Evolutionary conservation across 495 filamentous ascomycete species (phyloP), one percentile per base, ranked within the genome.

Genomic region (Penicillium canescens): DNA sequence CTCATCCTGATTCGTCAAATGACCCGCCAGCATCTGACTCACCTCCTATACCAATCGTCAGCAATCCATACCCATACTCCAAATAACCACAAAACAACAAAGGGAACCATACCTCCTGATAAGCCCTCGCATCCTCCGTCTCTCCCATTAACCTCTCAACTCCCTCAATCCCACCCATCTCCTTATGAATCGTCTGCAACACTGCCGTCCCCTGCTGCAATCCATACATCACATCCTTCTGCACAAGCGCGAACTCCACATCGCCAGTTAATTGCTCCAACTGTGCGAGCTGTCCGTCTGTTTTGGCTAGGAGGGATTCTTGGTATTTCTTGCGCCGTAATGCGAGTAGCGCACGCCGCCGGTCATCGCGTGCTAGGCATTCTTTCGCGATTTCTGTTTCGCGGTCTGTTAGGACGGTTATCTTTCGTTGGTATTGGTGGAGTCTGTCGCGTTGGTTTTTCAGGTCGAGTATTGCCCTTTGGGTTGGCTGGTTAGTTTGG

Each of bases 401-500:
- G 47, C 85, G 84, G 65, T 85, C 73, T 11, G 94, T 96, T 18
- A 98, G 82, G 46, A 88, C 77, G 28, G 85, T 85, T 65, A 98
- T 93, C 58, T 89, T 88, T 54, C 86, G 85, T 68, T 96, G 91
- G 73, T 98, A 97, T 62, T 95, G 89, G 57, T 92, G 91, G 2
- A 98, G 89, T 62, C 89, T 92, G 79, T 98, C 94, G 67, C 94
- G 92, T 73, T 98, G 95, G 75, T 86, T 89, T 71, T 98, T 98
- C 68, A 98, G 85, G 74, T 98, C 91, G 52, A 97, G 87, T 69
- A 98, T 97, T 34, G 94, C 94, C 64, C 89, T 93, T 10, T 16
- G 24, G 67, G 0, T 11, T 13, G 0, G 26, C 7, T 23, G 21
- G 37, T 49, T 61, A 56, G 59, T 49, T 12, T 13, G 42, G 21